Evolutionary conservation across 345 rosid genomes (phyloP).

Genomic region (Boechera divaricarpa): DNA sequence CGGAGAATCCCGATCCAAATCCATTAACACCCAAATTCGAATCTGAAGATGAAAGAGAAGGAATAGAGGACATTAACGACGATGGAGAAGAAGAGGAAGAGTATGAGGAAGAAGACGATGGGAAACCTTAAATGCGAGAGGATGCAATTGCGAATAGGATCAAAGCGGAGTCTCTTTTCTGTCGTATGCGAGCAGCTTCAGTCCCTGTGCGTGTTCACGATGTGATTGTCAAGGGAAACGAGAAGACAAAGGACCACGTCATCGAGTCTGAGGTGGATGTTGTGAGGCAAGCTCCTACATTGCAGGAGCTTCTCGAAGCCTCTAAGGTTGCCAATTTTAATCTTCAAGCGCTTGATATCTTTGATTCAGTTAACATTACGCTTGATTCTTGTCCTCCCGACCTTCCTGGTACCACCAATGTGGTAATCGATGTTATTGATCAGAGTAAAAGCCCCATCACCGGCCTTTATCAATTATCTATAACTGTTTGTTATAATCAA

Average conservation of each 20-base stretch:
- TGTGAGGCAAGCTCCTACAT: constrained; percentile 61
- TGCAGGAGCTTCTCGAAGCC: constrained; percentile 78
- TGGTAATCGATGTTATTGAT: constrained; percentile 67
- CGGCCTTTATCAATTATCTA: constrained; percentile 36
- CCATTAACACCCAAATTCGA: constrained; percentile 15
- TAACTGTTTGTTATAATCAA: too few species aligned
- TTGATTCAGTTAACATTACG: constrained; percentile 77
- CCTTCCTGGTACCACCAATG: constrained; percentile 89
- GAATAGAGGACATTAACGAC: constrained; percentile 32
- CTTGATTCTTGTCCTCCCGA: constrained; percentile 90
- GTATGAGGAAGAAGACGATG: constrained; percentile 52
- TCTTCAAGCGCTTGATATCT: constrained; percentile 71
- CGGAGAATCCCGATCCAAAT: constrained; percentile 43
- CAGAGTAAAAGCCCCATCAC: constrained; percentile 59
- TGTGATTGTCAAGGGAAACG: constrained; percentile 78
- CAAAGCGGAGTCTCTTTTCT: constrained; percentile 56
- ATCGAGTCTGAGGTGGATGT: constrained; percentile 70
- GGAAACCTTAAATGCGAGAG: constrained; percentile 40
- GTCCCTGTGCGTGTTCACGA: constrained; percentile 86
- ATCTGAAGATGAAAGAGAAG: constrained; percentile 29
- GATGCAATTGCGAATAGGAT: constrained; percentile 40
- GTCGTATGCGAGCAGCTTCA: constrained; percentile 52
- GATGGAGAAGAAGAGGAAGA: constrained; percentile 42
- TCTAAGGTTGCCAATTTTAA: constrained; percentile 61
- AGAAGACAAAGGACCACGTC: constrained; percentile 74